These are phyloP conservation scores for Aspergillus puulaauensis DNA, from an alignment of 2,329 filamentous ascomycete genomes.

Conservation along the genomic window DNA sequence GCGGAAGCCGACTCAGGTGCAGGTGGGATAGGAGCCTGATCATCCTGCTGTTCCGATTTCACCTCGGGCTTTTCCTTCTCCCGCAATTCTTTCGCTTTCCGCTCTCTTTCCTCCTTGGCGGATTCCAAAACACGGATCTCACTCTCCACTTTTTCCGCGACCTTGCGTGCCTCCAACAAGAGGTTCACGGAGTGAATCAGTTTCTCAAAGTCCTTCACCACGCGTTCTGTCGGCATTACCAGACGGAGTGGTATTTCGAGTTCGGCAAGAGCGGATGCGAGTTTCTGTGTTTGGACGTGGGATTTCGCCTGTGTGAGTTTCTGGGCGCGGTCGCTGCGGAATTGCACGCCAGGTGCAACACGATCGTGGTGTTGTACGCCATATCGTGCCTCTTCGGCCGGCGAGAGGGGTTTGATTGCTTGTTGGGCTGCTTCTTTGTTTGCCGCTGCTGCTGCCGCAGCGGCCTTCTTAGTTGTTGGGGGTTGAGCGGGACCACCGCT, in stretches of 20 bases:
- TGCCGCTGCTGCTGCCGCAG: constrained; percentile 38
- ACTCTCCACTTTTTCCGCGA: constrained; percentile 48
- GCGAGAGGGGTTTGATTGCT: constrained; percentile 68
- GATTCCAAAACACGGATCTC: constrained; percentile 50
- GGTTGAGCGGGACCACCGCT: constrained; percentile 23
- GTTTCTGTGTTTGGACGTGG: constrained; percentile 50
- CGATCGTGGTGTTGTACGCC: constrained; percentile 85
- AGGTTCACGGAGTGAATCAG: constrained; percentile 48
- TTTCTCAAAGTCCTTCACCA: constrained; percentile 51
- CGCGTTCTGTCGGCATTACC: constrained; percentile 51
- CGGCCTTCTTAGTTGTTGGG: constrained; percentile 38
- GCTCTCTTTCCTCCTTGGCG: constrained; percentile 40
- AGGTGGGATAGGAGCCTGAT: constrained; percentile 25
- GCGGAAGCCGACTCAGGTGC: constrained; percentile 15
- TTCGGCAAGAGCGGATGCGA: constrained; percentile 48
- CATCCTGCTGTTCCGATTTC: constrained; percentile 37
- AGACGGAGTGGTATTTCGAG: constrained; percentile 47
- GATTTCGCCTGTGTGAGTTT: constrained; percentile 52
- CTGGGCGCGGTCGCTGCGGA: constrained; percentile 66
- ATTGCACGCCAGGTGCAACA: constrained; percentile 79
- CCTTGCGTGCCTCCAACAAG: constrained; percentile 49
- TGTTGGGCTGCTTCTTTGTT: constrained; percentile 39
- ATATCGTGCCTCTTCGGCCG: constrained; percentile 74
- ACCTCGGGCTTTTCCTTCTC: constrained; percentile 32
- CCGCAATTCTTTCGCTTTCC: constrained; percentile 31